Evolutionary conservation across 2,329 filamentous ascomycete genomes (phyloP).

Genomic region (Apiospora koreana): DNA sequence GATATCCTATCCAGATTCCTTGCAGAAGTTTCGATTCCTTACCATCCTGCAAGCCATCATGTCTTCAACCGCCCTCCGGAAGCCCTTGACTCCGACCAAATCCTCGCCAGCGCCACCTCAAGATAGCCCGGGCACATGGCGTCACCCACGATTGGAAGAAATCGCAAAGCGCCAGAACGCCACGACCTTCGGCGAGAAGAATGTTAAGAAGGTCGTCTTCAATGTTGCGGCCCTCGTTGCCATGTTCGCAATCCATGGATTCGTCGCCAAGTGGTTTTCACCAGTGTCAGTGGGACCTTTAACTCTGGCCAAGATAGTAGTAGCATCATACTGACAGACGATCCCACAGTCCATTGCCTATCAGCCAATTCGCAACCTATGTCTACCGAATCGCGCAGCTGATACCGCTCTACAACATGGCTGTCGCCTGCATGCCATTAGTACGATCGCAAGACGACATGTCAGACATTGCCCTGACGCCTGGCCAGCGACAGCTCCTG

Average conservation of each 20-base stretch:
- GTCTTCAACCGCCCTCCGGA: slow-evolving; percentile 32
- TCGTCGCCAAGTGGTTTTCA: slow-evolving; percentile 38
- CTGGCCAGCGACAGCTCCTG: slow-evolving; percentile 82
- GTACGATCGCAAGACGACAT: slow-evolving; percentile 74
- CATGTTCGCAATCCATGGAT: slow-evolving; percentile 28
- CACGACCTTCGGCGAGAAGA: slow-evolving; percentile 75
- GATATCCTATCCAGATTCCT: background rate
- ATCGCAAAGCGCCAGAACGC: slow-evolving; percentile 80
- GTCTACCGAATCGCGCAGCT: slow-evolving; percentile 51
- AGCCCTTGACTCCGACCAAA: slow-evolving; percentile 42
- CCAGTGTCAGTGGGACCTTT: background rate
- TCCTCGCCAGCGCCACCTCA: slow-evolving; percentile 31
- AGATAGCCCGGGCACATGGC: slow-evolving; percentile 79
- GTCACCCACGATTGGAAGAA: slow-evolving; percentile 85
- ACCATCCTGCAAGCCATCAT: slow-evolving; percentile 24
- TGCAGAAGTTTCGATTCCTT: background rate
- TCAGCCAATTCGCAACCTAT: slow-evolving; percentile 34
- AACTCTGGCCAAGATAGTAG: background rate
- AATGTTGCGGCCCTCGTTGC: slow-evolving; percentile 57
- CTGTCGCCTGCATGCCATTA: slow-evolving; percentile 70
- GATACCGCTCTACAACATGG: slow-evolving; percentile 70
- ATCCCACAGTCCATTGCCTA: slow-evolving; percentile 2
- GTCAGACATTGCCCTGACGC: slow-evolving; percentile 86
- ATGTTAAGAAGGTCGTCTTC: slow-evolving; percentile 68
- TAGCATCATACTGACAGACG: slow-evolving; percentile 21